A percentile compares a stretch with the other conserved stretches of the same genome.
Conservation (phyloP, 2,329 filamentous ascomycete species). For the Fusarium caatingaense region DNA sequence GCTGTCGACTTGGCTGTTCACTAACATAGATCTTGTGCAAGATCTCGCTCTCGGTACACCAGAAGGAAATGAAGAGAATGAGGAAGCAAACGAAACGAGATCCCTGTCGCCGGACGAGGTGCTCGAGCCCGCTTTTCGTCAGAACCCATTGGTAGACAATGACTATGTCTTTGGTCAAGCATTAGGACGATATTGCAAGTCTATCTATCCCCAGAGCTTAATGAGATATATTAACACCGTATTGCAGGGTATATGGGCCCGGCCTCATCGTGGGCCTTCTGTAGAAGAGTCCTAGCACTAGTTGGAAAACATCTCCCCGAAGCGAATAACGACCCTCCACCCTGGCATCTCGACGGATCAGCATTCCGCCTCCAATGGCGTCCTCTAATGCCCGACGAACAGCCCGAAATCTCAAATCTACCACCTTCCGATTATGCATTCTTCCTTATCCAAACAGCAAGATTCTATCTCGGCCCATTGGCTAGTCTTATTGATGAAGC, state of each 20-base stretch:
- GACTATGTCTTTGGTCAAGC: constrained; percentile 42
- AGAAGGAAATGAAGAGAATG: not conserved
- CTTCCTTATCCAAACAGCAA: constrained; percentile 42
- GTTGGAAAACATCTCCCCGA: constrained; percentile 44
- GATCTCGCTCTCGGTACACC: constrained; percentile 20
- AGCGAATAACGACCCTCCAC: constrained; percentile 35
- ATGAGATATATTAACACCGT: not conserved
- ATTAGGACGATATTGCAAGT: constrained; percentile 37
- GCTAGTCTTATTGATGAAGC: constrained; percentile 39
- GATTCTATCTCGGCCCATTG: constrained; percentile 38
- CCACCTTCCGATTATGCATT: constrained; percentile 42
- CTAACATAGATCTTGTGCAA: not conserved
- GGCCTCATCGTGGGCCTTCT: constrained; percentile 44
- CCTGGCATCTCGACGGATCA: constrained; percentile 45
- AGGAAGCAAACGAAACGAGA: constrained; percentile 4
- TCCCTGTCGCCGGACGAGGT: constrained; percentile 3
- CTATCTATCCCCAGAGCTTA: accelerated
- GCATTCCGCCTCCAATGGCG: constrained; percentile 42
- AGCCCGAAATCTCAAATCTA: constrained; percentile 37
- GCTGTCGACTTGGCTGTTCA: accelerated
- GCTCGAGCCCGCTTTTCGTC: constrained; percentile 41
- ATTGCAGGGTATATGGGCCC: constrained; percentile 45
- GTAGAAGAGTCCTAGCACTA: constrained; percentile 39
- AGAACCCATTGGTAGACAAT: constrained; percentile 43
- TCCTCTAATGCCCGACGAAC: constrained; percentile 36